Evolutionary conservation across 306 rosid genomes (phyloP), one percentile per base, ranked within the genome.

Genomic region (Inga laurina): DNA sequence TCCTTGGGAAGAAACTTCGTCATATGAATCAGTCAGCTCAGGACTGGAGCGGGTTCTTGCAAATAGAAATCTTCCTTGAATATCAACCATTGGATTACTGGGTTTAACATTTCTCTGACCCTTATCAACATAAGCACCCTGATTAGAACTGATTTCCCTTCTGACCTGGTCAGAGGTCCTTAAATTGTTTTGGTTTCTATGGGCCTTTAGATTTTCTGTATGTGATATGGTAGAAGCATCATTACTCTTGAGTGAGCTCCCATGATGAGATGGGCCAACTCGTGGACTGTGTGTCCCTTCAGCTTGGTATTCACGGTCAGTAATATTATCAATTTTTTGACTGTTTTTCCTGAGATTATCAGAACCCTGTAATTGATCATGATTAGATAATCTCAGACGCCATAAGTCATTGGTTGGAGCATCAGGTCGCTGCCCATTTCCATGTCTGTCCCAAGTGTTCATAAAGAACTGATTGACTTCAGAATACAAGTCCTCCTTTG

Each of bases 381-480:
- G 81, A 83, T 75, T 84, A 13, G 91, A 89, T 81, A 88, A 84
- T 75, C 86, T 80, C 88, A 83, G 70, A 67, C 0, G 72, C 82
- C 84, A 79, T 32, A 90, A 82, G 79, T 90, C 93, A 85, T 49
- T 87, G 82, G 48, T 80, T 27, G 90, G 93, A 34, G 91, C 97
- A 92, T 93, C 97, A 80, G 97, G 97, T 30, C 97, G 92, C 75
- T 92, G 91, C 57, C 97, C 97, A 82, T 86, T 92, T 59, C 97
- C 97, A 87, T 93, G 97, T 85, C 97, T 89, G 43, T 90, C 93
- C 97, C 97, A 93, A 49, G 97, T 93, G 90, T 93, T 93, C 57
- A 80, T 54, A 78, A 93, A 93, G 89, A 93, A 93, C 75, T 91
- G 94, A 85, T 93, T 90, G 82, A 93, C 88, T 87, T 93, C 97